Percentiles rank a stretch among this genome's conserved stretches.
Evolutionary conservation across 768 basidiomycete species (phyloP).

Genomic region (Melanogaster broomeanus): DNA sequence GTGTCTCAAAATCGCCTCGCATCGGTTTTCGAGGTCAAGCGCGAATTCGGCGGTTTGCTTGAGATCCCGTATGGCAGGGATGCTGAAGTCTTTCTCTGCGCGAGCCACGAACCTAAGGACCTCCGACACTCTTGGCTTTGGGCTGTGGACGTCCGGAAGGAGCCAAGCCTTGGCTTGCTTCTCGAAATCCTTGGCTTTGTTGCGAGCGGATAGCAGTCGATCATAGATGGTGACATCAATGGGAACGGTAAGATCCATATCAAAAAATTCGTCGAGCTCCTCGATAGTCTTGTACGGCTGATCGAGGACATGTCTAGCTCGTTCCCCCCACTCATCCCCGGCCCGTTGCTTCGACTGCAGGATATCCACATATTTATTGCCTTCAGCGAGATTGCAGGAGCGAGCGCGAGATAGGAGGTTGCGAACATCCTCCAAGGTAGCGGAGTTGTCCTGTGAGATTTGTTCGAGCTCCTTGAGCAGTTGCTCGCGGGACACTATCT

Average conservation of each 20-base stretch:
- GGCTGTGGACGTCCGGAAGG: slow-evolving; percentile 51
- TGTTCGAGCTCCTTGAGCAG: slow-evolving; percentile 76
- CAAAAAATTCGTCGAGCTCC: slow-evolving; percentile 73
- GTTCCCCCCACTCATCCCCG: slow-evolving; percentile 78
- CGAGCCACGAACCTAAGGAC: slow-evolving; percentile 67
- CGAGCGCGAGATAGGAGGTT: slow-evolving; percentile 70
- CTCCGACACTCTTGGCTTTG: slow-evolving; percentile 66
- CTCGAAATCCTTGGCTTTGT: slow-evolving; percentile 77
- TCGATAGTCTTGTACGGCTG: slow-evolving; percentile 74
- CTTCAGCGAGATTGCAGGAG: slow-evolving; percentile 60
- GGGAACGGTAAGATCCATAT: slow-evolving; percentile 65
- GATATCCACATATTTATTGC: slow-evolving; percentile 65
- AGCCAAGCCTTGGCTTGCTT: slow-evolving; percentile 77
- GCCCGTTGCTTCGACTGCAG: slow-evolving; percentile 64
- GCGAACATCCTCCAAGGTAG: slow-evolving; percentile 79
- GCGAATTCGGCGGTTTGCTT: slow-evolving; percentile 75
- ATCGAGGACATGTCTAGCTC: slow-evolving; percentile 63
- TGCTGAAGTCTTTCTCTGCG: slow-evolving; percentile 77
- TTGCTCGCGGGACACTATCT: slow-evolving; percentile 77
- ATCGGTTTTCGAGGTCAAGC: slow-evolving; percentile 73
- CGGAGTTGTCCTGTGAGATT: slow-evolving; percentile 62
- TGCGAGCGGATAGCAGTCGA: slow-evolving; percentile 61
- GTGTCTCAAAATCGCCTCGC: slow-evolving; percentile 71
- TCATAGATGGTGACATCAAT: slow-evolving; percentile 68
- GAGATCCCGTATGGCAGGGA: slow-evolving; percentile 63